These are phyloP conservation scores for Posidonia australis DNA, from an alignment of 106 monocot species.

Conservation along the genomic window DNA sequence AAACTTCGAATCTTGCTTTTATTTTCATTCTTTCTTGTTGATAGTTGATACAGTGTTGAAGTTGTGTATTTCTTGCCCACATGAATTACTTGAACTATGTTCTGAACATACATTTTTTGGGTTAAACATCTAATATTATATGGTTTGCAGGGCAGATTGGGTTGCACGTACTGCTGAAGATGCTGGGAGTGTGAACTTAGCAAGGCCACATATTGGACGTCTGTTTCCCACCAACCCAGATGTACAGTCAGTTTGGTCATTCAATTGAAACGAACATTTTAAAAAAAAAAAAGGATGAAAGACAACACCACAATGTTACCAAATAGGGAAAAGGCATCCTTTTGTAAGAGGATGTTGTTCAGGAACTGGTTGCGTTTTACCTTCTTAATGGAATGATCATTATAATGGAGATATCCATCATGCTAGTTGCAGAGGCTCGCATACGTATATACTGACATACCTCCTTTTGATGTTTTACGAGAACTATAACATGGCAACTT, in stretches of 20 bases:
- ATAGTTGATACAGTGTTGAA: too few species aligned
- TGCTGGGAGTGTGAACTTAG: background rate
- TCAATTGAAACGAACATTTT: constrained; percentile 4
- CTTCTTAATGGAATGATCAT: constrained; percentile 10
- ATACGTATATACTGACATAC: too few species aligned
- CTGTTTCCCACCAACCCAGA: background rate
- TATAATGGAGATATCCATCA: background rate
- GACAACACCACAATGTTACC: background rate
- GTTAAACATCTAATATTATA: background rate
- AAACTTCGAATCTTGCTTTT: too few species aligned
- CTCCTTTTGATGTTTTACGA: too few species aligned
- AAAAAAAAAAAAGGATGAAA: background rate
- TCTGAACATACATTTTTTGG: too few species aligned
- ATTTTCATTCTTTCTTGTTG: too few species aligned
- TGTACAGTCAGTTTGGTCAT: constrained; percentile 10
- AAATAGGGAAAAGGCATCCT: background rate
- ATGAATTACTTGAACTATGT: background rate
- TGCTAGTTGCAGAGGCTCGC: too few species aligned
- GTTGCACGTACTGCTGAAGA: background rate
- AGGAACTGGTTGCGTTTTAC: constrained; percentile 8
- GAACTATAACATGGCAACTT: too few species aligned
- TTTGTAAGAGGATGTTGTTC: background rate
- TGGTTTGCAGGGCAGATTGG: background rate
- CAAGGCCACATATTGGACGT: background rate
- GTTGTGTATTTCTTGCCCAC: background rate